Evolutionary conservation across 495 filamentous ascomycete genomes (phyloP), one percentile per base, ranked within the genome.

Genomic region (Hypoxylon fragiforme): DNA sequence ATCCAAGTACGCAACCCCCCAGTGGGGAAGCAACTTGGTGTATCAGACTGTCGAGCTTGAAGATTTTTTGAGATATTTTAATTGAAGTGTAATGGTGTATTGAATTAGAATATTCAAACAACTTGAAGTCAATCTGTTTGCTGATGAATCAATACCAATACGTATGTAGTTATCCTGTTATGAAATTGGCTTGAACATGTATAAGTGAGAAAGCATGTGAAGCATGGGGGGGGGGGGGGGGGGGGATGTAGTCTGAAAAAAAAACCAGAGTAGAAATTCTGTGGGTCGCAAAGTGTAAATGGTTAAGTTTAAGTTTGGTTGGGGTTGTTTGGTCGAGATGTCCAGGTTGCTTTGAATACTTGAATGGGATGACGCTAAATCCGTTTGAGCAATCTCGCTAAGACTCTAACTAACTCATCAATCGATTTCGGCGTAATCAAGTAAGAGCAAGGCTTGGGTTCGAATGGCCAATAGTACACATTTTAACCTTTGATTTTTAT

Each of bases 181-280:
- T 57, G 40, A 32, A 37, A 55, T 36, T 37, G 39, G 45, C 41
- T 48, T 57, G 52, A 51, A 50, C 46, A 41, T 57, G 37, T 18
- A 36, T 34, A 46, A 7, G 26, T 54, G 35, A 36, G n/a, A n/a
- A n/a, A n/a, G n/a, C n/a, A n/a, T n/a, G n/a, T n/a, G n/a, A n/a
- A n/a, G n/a, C n/a, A n/a, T n/a, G 37, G 38, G 46, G 24, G 30
- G 24, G 40, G 9, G 31, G 43, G 21, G 7, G 42, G 26, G 11
- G 37, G 49, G 48, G 49, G 54, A 58, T 63, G 48, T 63, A 63
- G 36, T 48, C 38, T 9, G 14, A 28, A 43, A 56, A 50, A 54
- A 58, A 63, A 50, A 50, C 6, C 12, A 44, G 11, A 15, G 31
- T 3, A 2, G 15, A n/a, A 20, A 24, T 45, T 50, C 44, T 44